These are phyloP conservation scores for Dillenia suffruticosa DNA, from an alignment of 164 flowering plant genomes.

Conservation along the genomic window DNA sequence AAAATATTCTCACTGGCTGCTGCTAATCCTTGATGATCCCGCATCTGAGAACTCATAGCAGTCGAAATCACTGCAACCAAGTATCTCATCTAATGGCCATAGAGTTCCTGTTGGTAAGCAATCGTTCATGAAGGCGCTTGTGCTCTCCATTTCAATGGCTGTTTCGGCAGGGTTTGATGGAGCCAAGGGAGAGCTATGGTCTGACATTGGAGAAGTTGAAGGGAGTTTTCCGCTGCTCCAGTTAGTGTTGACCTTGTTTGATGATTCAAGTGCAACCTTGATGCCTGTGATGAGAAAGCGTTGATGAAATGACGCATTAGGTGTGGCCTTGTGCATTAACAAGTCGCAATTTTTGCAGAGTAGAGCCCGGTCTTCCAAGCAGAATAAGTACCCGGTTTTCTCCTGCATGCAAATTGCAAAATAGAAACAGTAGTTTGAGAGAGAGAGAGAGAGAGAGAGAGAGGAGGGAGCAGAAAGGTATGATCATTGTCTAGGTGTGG, in stretches of 20 bases:
- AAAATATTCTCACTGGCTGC: not conserved
- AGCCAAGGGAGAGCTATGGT: not conserved
- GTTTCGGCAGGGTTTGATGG: not conserved
- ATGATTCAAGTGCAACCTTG: constrained; percentile 22
- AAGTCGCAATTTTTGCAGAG: constrained; percentile 30
- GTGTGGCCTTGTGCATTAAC: constrained; percentile 21
- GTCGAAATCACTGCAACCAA: not conserved
- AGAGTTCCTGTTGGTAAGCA: not conserved
- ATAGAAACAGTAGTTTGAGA: not conserved
- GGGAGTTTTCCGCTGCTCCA: not conserved
- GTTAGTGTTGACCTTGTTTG: constrained; percentile 1
- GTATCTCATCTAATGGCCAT: constrained; percentile 1
- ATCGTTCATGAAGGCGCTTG: not conserved
- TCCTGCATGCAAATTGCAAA: constrained; percentile 16
- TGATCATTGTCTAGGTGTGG: not conserved
- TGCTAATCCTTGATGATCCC: not conserved
- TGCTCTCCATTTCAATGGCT: not conserved
- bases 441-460: not conserved
- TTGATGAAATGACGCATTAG: constrained; percentile 24
- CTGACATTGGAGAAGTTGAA: not conserved
- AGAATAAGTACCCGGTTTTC: constrained; percentile 28
- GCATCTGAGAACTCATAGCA: not conserved
- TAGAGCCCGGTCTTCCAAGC: constrained; percentile 34
- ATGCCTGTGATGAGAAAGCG: constrained; percentile 30
- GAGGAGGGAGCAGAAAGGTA: not conserved